Evolutionary conservation across 805 yeast species (phyloP), one percentile per base, ranked within the genome.

Genomic region (Saccharomycopsis vini): DNA sequence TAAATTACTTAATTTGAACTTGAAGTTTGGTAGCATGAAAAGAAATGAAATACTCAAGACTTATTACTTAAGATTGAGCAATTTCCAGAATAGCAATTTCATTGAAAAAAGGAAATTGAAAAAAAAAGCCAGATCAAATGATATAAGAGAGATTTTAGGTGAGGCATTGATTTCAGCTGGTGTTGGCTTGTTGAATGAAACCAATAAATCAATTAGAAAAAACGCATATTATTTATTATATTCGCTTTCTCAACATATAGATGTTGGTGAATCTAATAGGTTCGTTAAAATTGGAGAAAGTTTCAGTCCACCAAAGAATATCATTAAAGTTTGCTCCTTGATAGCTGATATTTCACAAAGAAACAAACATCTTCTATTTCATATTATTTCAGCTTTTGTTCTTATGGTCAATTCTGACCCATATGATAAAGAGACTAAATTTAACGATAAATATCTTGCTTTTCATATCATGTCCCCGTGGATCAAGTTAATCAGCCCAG

Each of bases 171-270:
- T 81, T 50, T 73, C 83, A 23, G 75, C 75, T 10, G 72, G 84
- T 50, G 73, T 81, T 10, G 90, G 90, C 1, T 61, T 87, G 36
- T 64, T 82, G 15, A 20, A n/a, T 19, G 73, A 79, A 5, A 64
- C 69, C 3, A 68, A 76, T 43, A 73, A 69, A 22, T 75, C 72
- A 2, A 75, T 85, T 2, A 70, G 86, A 51, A 66, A 72, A 10
- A 69, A 84, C 4, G 75, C 92, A 0, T 81, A 79, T 49, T 66
- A 72, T 26, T 62, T 87, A 5, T 63, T 84, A 47, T 74, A 81
- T 1, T 73, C 82, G 0, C 61, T 83, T 23, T 75, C 78, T n/a
- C 62, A 68, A 2, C 69, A 78, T 19, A 81, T 79, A 57, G 68
- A 72, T 13, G 57, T 85, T 28, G 73, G 75, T 35, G 69, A 78